Conservation (phyloP, 129 eudicot species). For the Lactuca sativa region DNA sequence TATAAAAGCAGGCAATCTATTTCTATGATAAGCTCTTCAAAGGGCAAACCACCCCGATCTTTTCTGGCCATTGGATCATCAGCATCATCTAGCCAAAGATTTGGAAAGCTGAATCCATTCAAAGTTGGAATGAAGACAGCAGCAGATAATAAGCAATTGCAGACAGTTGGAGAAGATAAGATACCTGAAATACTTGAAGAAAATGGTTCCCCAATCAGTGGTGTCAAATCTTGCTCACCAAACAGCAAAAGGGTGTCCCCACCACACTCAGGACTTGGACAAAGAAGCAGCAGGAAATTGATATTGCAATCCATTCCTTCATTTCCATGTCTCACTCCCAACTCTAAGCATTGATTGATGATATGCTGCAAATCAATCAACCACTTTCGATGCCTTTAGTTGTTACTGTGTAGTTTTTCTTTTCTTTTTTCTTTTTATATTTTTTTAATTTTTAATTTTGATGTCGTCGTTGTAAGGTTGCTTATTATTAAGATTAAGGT, state of each 20-base stretch:
- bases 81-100: constrained; percentile 42
- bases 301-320: constrained; percentile 89
- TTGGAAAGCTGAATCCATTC: constrained; percentile 41
- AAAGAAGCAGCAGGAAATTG: constrained; percentile 82
- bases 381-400: constrained; percentile 24
- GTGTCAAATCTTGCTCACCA: constrained; percentile 76
- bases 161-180: constrained; percentile 53
- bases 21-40: constrained; percentile 50
- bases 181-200: constrained; percentile 72
- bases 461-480: constrained; percentile 31
- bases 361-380: neutral
- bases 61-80: constrained; percentile 51
- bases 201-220: constrained; percentile 47
- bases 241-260: constrained; percentile 92
- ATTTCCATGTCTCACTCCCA: constrained; percentile 77
- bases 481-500: neutral
- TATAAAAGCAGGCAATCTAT: constrained; percentile 37
- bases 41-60: constrained; percentile 76
- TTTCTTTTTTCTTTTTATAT: neutral
- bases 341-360: constrained; percentile 43
- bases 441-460: constrained; percentile 10
- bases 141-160: constrained; percentile 36
- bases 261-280: constrained; percentile 60
- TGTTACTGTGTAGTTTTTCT: constrained; percentile 32
- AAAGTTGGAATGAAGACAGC: constrained; percentile 40